phyloP scores from a whole-genome alignment of 1,284 basidiomycete genomes.

The Ganoderma sp. region DNA sequence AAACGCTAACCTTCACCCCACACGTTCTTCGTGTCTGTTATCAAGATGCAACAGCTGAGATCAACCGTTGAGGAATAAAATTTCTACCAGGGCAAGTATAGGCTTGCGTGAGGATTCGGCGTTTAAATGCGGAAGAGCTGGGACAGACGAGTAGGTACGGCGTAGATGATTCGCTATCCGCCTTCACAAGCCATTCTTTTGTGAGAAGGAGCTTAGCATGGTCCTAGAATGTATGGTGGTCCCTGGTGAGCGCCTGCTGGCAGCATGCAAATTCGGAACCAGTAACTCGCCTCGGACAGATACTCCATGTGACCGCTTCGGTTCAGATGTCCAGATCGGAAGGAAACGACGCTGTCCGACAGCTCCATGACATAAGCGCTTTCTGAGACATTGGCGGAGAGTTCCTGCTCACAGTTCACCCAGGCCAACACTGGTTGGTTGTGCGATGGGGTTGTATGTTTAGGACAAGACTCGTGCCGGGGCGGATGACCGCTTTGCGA shows the following conservation, averaged over 20 bases:
- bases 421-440: not conserved
- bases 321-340: constrained; percentile 20
- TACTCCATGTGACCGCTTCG: constrained; percentile 44
- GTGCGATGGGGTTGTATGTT: not conserved
- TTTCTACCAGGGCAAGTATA: constrained; percentile 50
- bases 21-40: constrained; percentile 75
- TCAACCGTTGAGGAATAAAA: constrained; percentile 61
- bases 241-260: constrained; percentile 9
- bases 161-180: constrained; percentile 59
- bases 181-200: constrained; percentile 76
- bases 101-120: constrained; percentile 8
- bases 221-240: constrained; percentile 48
- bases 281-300: constrained; percentile 58
- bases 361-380: constrained; percentile 7
- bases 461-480: not conserved
- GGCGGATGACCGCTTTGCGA: not conserved
- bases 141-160: constrained; percentile 73
- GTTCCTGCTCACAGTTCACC: not conserved
- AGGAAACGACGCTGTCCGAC: constrained; percentile 11
- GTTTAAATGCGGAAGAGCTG: constrained; percentile 19
- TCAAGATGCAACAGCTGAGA: constrained; percentile 60
- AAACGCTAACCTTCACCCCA: constrained; percentile 71
- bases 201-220: constrained; percentile 58
- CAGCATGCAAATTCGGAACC: constrained; percentile 21
- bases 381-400: not conserved